These are phyloP conservation scores for Chrysosporium keratinophilum DNA, from an alignment of 2,329 filamentous ascomycete species.

Conservation along the genomic window DNA sequence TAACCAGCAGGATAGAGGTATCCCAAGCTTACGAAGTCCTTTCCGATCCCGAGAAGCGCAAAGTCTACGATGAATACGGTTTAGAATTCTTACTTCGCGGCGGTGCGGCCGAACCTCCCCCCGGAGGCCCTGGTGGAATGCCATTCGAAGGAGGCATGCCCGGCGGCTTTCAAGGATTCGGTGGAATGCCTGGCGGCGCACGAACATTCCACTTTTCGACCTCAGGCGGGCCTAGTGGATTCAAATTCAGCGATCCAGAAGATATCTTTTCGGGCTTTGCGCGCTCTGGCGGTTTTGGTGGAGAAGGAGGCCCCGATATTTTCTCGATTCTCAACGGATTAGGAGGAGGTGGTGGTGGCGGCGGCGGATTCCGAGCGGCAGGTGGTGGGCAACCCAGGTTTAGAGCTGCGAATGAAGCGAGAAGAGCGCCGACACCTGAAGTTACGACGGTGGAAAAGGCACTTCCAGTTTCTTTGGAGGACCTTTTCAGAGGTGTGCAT, in stretches of 20 bases:
- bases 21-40: constrained; percentile 98
- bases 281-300: constrained; percentile 45
- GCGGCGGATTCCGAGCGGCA: constrained; percentile 25
- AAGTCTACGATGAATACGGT: constrained; percentile 88
- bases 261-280: constrained; percentile 80
- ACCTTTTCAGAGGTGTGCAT: constrained; percentile 72
- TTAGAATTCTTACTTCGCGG: constrained; percentile 85
- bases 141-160: constrained; percentile 38
- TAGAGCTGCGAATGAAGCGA: constrained; percentile 13
- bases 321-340: constrained; percentile 44
- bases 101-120: constrained; percentile 53
- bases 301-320: constrained; percentile 48
- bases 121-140: constrained; percentile 42
- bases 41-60: constrained; percentile 91
- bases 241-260: constrained; percentile 72
- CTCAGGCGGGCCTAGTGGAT: constrained; percentile 50
- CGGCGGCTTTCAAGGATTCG: constrained; percentile 35
- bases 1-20: constrained; percentile 49
- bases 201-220: constrained; percentile 34
- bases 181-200: constrained; percentile 37
- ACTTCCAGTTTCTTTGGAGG: constrained; percentile 71
- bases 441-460: constrained; percentile 83
- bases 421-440: constrained; percentile 55
- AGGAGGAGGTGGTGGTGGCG: constrained; percentile 35
- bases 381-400: constrained; percentile 18